phyloP scores from a whole-genome alignment of 768 basidiomycete species.

The Trametes elegans region DNA sequence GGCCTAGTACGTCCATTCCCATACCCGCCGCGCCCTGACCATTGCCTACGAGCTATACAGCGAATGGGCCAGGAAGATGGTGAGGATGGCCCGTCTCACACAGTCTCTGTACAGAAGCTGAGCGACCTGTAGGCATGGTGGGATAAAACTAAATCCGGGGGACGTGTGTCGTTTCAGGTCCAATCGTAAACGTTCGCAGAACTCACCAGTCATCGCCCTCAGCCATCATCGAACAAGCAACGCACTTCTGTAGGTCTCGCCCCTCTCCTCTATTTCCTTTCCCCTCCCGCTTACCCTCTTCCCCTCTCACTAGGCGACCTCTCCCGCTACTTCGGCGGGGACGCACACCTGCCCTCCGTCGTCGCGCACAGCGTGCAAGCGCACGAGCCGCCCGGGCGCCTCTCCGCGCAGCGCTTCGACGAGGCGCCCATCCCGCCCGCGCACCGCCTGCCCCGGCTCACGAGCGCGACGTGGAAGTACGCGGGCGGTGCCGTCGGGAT shows the following conservation, averaged over 20 bases:
- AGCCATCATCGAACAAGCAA: slow-evolving; percentile 40
- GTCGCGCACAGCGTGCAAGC: slow-evolving; percentile 42
- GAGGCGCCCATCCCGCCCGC: slow-evolving; percentile 40
- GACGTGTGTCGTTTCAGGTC: slow-evolving; percentile 16
- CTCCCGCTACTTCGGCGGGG: slow-evolving; percentile 49
- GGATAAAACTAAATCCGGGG: slow-evolving; percentile 26
- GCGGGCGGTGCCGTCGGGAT: slow-evolving; percentile 43
- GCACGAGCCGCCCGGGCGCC: slow-evolving; percentile 41
- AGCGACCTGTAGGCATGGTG: slow-evolving; percentile 20
- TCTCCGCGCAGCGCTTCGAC: slow-evolving; percentile 44
- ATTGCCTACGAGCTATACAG: not conserved
- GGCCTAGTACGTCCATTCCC: slow-evolving; percentile 29
- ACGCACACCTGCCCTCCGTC: slow-evolving; percentile 33
- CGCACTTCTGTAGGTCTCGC: slow-evolving; percentile 38
- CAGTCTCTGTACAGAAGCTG: not conserved
- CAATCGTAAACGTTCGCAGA: not conserved
- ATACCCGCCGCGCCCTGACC: not conserved
- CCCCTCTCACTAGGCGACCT: slow-evolving; percentile 31
- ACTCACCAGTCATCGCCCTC: not conserved
- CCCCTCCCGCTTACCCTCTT: not conserved
- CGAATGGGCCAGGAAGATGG: slow-evolving; percentile 26
- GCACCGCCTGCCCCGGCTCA: slow-evolving; percentile 47
- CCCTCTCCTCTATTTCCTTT: no score
- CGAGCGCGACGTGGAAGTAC: slow-evolving; percentile 45
- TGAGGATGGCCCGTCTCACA: not conserved